Conservation (phyloP, 331 rosid species). For the Ulmus americana region DNA sequence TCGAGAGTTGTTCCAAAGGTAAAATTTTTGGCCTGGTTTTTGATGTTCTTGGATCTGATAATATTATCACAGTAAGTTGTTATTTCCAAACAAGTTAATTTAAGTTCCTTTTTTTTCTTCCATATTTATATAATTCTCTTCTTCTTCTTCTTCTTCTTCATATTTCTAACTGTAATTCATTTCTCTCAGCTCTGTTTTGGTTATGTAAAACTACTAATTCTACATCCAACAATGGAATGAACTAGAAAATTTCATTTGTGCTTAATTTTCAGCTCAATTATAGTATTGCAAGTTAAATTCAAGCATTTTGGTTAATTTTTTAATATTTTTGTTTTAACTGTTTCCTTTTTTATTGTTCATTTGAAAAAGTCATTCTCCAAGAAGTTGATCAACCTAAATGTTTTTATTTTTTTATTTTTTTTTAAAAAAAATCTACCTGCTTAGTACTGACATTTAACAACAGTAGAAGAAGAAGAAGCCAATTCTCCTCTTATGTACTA, state of each 20-base stretch:
- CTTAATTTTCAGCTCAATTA: slow-evolving; percentile 1
- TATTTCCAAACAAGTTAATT: slow-evolving; percentile 3
- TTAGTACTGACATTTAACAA: slow-evolving; percentile 44
- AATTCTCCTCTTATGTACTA: slow-evolving; percentile 25
- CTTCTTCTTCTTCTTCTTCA: slow-evolving; percentile 8
- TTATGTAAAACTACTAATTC: slow-evolving; percentile 24
- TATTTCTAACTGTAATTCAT: slow-evolving; percentile 44
- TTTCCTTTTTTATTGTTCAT: background rate
- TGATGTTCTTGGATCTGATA: slow-evolving; percentile 25
- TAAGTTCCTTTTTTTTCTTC: slow-evolving; percentile 21
- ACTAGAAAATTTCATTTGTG: slow-evolving; percentile 2
- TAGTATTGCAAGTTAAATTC: slow-evolving; percentile 11
- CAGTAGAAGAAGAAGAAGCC: slow-evolving; percentile 35
- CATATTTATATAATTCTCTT: slow-evolving; percentile 19
- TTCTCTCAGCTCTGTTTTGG: slow-evolving; percentile 25
- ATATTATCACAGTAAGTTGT: slow-evolving; percentile 20
- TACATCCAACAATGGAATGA: slow-evolving; percentile 27
- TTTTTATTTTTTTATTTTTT: too few species aligned
- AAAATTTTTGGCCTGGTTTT: slow-evolving; percentile 26
- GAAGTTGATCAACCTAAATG: slow-evolving; percentile 38
- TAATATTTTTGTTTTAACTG: background rate
- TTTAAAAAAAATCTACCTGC: too few species aligned
- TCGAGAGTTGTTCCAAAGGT: slow-evolving; percentile 34
- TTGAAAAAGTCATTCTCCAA: slow-evolving; percentile 43
- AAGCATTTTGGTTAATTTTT: slow-evolving; percentile 39